Conservation (phyloP, 2,329 filamentous ascomycete species). For the Alternaria sp. region DNA sequence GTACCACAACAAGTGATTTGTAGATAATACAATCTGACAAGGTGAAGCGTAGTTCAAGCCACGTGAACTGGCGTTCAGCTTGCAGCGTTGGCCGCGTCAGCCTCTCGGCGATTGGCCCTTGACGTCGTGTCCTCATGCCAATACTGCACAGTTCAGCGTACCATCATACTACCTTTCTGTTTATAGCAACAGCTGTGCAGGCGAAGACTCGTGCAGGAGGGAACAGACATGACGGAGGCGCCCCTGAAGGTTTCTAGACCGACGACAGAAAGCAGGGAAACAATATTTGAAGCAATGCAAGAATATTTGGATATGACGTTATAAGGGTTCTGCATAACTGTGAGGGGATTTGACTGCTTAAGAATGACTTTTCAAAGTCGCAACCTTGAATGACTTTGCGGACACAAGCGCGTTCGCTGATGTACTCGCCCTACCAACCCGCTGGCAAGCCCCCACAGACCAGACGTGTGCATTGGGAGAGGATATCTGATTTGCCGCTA, state of each 20-base stretch:
- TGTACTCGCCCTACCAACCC: background rate
- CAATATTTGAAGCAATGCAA: background rate
- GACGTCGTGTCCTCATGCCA: background rate
- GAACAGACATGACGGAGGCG: background rate
- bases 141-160: background rate
- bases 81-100: conserved; percentile 9
- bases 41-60: conserved; percentile 7
- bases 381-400: background rate
- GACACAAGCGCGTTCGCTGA: background rate
- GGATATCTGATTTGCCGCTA: background rate
- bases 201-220: background rate
- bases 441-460: background rate
- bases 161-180: conserved; percentile 1
- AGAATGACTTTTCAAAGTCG: background rate
- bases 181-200: background rate
- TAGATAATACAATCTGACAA: background rate
- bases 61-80: conserved; percentile 16
- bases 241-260: conserved; percentile 3
- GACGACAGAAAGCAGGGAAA: background rate
- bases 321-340: background rate
- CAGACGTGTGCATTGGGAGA: background rate
- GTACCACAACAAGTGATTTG: background rate
- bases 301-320: background rate
- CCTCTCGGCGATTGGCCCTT: conserved; percentile 1
- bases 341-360: background rate